These are phyloP conservation scores for Cladophialophora bantiana DNA, from an alignment of 2,329 filamentous ascomycete species.

Conservation along the genomic window DNA sequence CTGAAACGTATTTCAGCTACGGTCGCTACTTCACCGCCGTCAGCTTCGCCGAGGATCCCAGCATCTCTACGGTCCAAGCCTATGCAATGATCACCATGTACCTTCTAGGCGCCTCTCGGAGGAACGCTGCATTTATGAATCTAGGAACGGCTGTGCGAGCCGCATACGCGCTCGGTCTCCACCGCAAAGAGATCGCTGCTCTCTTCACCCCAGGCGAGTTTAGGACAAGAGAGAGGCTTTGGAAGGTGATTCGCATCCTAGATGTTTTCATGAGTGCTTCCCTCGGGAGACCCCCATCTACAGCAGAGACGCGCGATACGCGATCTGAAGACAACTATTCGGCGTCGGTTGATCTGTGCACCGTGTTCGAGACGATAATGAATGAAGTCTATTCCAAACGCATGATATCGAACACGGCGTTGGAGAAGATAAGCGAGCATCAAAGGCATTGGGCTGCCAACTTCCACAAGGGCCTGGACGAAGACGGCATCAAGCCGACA, in stretches of 20 bases:
- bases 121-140: slow-evolving; percentile 51
- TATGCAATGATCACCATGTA: slow-evolving; percentile 50
- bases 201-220: slow-evolving; percentile 53
- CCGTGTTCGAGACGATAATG: slow-evolving; percentile 49
- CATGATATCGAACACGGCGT: slow-evolving; percentile 47
- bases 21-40: slow-evolving; percentile 47
- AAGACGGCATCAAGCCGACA: slow-evolving; percentile 29
- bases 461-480: slow-evolving; percentile 29
- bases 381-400: slow-evolving; percentile 51
- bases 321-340: slow-evolving; percentile 39
- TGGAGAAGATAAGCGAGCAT: slow-evolving; percentile 49
- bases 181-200: slow-evolving; percentile 58
- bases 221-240: slow-evolving; percentile 48
- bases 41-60: slow-evolving; percentile 50
- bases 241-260: slow-evolving; percentile 33
- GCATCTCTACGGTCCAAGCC: slow-evolving; percentile 51
- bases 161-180: slow-evolving; percentile 59
- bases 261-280: slow-evolving; percentile 36
- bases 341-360: slow-evolving; percentile 45
- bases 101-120: slow-evolving; percentile 46
- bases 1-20: slow-evolving; percentile 47
- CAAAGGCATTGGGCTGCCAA: slow-evolving; percentile 48
- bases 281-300: slow-evolving; percentile 33
- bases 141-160: slow-evolving; percentile 50
- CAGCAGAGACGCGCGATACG: slow-evolving; percentile 34